A percentile compares a stretch with the other conserved stretches of the same genome.
These are phyloP conservation scores for Harringtonia lauricola DNA, from an alignment of 2,329 filamentous ascomycete genomes.

Conservation along the genomic window DNA sequence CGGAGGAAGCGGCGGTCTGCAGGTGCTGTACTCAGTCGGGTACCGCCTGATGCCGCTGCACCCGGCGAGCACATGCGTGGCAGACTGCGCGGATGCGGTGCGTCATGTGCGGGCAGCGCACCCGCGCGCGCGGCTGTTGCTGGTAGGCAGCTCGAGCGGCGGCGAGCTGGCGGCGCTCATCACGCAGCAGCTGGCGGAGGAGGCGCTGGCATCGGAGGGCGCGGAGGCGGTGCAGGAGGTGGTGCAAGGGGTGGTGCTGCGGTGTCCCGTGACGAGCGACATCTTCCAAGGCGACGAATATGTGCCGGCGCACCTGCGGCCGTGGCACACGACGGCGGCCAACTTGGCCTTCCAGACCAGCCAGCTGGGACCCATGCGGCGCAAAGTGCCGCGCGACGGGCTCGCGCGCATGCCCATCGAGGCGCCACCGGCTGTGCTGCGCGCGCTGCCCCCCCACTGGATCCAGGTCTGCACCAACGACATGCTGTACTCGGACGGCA, in stretches of 20 bases:
- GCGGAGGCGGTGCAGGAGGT: conserved; percentile 4
- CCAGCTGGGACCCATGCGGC: conserved; percentile 20
- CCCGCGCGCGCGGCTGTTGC: conserved; percentile 15
- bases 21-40: conserved; percentile 30
- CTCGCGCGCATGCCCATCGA: conserved; percentile 31
- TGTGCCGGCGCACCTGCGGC: conserved; percentile 23
- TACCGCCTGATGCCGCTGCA: conserved; percentile 33
- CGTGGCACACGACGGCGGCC: conserved; percentile 27
- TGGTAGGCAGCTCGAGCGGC: conserved; percentile 35
- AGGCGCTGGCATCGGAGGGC: neutral
- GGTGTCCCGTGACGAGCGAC: conserved; percentile 37
- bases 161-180: conserved; percentile 35
- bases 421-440: conserved; percentile 17
- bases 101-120: conserved; percentile 12
- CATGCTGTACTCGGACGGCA: conserved; percentile 37
- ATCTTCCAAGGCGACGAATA: conserved; percentile 23
- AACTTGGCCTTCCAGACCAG: conserved; percentile 24
- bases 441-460: conserved; percentile 29
- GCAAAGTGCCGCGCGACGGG: conserved; percentile 26
- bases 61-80: conserved; percentile 26
- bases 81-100: conserved; percentile 30
- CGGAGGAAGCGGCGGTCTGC: neutral
- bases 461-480: conserved; percentile 40
- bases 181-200: conserved; percentile 18
- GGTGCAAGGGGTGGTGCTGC: conserved; percentile 28